These are phyloP conservation scores for Leccinum colubrinum DNA, from an alignment of 1,284 basidiomycete species.

Conservation along the genomic window DNA sequence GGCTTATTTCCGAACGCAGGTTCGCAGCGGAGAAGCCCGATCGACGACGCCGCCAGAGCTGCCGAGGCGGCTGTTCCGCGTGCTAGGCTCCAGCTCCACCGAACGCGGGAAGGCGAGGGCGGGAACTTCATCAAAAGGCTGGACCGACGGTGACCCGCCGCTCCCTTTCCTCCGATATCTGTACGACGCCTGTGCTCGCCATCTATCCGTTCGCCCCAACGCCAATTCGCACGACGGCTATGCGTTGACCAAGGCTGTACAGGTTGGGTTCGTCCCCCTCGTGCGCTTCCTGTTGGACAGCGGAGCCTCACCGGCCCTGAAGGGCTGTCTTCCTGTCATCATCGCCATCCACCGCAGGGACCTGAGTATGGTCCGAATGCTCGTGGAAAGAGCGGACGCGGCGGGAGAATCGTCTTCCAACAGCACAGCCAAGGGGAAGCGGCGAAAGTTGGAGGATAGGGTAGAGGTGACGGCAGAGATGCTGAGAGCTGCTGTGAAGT, in stretches of 20 bases:
- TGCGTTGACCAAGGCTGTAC: constrained; percentile 73
- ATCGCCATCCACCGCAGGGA: constrained; percentile 75
- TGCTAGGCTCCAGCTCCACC: constrained; percentile 33
- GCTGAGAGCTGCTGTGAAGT: constrained; percentile 63
- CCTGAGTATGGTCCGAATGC: constrained; percentile 63
- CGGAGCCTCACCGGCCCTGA: constrained; percentile 68
- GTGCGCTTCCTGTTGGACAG: constrained; percentile 65
- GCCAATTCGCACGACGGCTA: constrained; percentile 73
- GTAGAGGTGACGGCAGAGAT: constrained; percentile 52
- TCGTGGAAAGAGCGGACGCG: constrained; percentile 59
- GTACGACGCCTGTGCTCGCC: constrained; percentile 36
- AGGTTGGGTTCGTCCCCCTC: constrained; percentile 60
- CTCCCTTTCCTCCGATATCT: constrained; percentile 57
- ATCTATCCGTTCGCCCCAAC: constrained; percentile 39
- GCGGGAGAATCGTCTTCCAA: constrained; percentile 5
- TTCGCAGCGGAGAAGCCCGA: not conserved
- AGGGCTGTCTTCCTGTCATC: constrained; percentile 61
- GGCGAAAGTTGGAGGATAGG: constrained; percentile 57
- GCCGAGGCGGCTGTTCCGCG: constrained; percentile 62
- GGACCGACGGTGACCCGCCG: constrained; percentile 31
- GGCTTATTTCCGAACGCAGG: constrained; percentile 38
- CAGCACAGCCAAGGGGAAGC: constrained; percentile 39
- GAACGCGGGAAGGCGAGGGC: not conserved
- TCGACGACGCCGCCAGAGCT: constrained; percentile 38
- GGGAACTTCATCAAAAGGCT: constrained; percentile 15